phyloP scores from a whole-genome alignment of 176 grass and related monocot genomes.

The Hyparrhenia diplandra region DNA sequence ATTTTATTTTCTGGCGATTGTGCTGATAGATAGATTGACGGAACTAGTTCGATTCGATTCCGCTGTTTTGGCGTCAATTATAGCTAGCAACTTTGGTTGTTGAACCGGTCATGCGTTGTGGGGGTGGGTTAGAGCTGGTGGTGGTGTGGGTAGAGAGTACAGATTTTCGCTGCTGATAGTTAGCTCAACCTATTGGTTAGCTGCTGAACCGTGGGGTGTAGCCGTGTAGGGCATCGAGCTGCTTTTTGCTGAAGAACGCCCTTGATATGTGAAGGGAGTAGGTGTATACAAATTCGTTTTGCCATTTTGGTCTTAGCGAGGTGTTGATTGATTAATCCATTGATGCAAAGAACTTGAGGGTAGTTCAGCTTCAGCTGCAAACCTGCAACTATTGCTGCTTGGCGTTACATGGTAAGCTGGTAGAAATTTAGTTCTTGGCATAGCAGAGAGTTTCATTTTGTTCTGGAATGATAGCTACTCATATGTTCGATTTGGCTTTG shows the following conservation, averaged over 20 bases:
- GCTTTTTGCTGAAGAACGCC: neutral
- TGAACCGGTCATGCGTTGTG: neutral
- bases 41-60: neutral
- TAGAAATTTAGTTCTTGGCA: neutral
- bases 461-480: neutral
- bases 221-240: neutral
- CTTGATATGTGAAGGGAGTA: neutral
- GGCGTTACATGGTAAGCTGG: neutral
- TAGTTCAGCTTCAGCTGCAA: neutral
- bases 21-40: neutral
- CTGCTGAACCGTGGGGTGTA: neutral
- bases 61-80: neutral
- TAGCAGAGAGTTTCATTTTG: neutral
- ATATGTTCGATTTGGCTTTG: neutral
- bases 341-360: neutral
- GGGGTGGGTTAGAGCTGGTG: neutral
- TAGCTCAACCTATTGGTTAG: constrained; percentile 22
- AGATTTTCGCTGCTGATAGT: constrained; percentile 21
- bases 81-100: neutral
- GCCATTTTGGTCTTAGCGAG: neutral
- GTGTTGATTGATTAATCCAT: neutral
- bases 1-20: neutral
- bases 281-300: neutral
- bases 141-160: neutral
- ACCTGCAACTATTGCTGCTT: neutral